phyloP scores from a whole-genome alignment of 2,329 filamentous ascomycete genomes.

The Hypoxylon sp. region DNA sequence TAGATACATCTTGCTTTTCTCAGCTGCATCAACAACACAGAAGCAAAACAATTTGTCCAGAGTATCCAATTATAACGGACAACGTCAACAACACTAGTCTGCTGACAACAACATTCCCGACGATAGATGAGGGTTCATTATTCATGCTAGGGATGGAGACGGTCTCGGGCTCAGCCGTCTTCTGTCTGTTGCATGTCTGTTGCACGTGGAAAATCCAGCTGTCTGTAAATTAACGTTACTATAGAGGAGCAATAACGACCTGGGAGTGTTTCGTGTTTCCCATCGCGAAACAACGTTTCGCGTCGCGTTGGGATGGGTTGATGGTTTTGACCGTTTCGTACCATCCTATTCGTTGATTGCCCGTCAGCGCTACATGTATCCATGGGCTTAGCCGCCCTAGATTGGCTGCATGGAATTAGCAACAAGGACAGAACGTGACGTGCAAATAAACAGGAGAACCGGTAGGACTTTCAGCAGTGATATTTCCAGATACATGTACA shows the following conservation, averaged over 20 bases:
- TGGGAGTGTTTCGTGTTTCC: slow-evolving; percentile 35
- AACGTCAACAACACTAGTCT: slow-evolving; percentile 35
- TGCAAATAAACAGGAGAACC: slow-evolving; percentile 22
- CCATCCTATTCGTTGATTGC: slow-evolving; percentile 31
- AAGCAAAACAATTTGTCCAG: slow-evolving; percentile 25
- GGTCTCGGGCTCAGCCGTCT: slow-evolving; percentile 11
- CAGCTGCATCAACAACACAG: slow-evolving; percentile 25
- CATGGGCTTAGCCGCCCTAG: slow-evolving; percentile 29
- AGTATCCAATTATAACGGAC: slow-evolving; percentile 31
- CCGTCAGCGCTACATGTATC: slow-evolving; percentile 12
- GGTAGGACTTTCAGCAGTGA: not conserved
- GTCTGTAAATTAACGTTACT: slow-evolving; percentile 17
- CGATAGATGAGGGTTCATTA: not conserved
- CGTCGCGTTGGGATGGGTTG: slow-evolving; percentile 39
- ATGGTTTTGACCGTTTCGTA: slow-evolving; percentile 20
- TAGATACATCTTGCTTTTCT: slow-evolving; percentile 17
- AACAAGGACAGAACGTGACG: slow-evolving; percentile 2
- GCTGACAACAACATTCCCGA: slow-evolving; percentile 26
- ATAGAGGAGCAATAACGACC: slow-evolving; percentile 9
- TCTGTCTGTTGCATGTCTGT: slow-evolving; percentile 6
- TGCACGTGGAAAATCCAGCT: slow-evolving; percentile 11
- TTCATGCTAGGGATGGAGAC: not conserved
- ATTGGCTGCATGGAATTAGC: slow-evolving; percentile 6
- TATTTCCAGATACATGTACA: not conserved
- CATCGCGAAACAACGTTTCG: slow-evolving; percentile 38